Conservation (phyloP, 768 basidiomycete species). For the Rhizopogon roseolus region DNA sequence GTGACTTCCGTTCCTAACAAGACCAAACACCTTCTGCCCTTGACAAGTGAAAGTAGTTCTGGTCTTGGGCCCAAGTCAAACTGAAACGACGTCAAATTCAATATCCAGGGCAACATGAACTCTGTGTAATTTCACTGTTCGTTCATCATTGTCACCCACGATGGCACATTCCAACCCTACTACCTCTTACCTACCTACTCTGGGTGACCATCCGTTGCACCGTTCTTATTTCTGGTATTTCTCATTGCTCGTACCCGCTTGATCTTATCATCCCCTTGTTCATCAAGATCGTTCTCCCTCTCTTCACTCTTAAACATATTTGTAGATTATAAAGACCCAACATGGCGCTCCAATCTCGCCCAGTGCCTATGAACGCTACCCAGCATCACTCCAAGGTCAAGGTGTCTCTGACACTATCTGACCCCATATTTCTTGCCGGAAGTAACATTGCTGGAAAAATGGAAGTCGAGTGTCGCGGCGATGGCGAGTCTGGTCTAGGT, state of each 20-base stretch:
- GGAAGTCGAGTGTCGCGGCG: constrained; percentile 75
- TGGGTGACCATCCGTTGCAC: background rate
- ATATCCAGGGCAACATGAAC: constrained; percentile 13
- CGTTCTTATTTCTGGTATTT: constrained; percentile 7
- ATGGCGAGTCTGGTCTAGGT: constrained; percentile 57
- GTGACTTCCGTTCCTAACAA: constrained; percentile 7
- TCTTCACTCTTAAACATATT: background rate
- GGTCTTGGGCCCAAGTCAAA: background rate
- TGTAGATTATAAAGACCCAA: background rate
- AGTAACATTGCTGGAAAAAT: constrained; percentile 65
- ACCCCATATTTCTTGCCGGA: constrained; percentile 63
- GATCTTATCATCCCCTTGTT: background rate
- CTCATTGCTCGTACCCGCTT: constrained; percentile 7
- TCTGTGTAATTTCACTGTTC: constrained; percentile 10
- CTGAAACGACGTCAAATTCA: background rate
- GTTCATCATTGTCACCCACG: background rate
- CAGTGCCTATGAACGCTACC: constrained; percentile 78
- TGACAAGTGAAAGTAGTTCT: background rate
- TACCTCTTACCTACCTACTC: constrained; percentile 1
- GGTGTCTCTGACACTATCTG: constrained; percentile 55
- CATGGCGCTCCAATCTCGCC: constrained; percentile 31
- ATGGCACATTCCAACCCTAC: constrained; percentile 10
- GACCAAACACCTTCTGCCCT: constrained; percentile 15
- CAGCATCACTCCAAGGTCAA: constrained; percentile 76
- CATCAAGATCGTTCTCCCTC: background rate